Conservation (phyloP, 768 basidiomycete species). For the Chiua virens region DNA sequence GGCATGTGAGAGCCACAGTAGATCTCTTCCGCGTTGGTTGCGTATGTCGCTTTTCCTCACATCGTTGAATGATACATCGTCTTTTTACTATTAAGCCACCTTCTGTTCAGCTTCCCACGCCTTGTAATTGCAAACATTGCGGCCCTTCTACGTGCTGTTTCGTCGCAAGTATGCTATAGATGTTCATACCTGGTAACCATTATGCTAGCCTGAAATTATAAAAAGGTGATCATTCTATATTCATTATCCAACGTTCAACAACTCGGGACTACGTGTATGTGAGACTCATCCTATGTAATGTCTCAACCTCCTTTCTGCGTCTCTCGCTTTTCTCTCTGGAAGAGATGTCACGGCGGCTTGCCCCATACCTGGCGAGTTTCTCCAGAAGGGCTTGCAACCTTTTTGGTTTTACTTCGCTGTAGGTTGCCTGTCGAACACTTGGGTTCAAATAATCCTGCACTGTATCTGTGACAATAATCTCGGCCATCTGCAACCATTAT, state of each 20-base stretch:
- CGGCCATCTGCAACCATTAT: constrained; percentile 51
- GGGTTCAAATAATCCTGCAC: constrained; percentile 82
- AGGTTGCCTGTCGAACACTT: constrained; percentile 64
- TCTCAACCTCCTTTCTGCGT: constrained; percentile 75
- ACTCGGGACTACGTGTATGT: constrained; percentile 13
- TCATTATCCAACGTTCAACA: no score
- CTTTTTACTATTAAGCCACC: constrained; percentile 39
- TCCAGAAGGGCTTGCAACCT: constrained; percentile 73
- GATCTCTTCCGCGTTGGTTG: constrained; percentile 37
- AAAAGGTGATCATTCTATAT: constrained; percentile 4
- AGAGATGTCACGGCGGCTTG: constrained; percentile 55
- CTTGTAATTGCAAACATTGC: constrained; percentile 7
- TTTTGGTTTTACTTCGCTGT: constrained; percentile 65
- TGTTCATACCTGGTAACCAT: constrained; percentile 8
- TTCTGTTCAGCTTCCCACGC: constrained; percentile 27
- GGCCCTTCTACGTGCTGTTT: constrained; percentile 6
- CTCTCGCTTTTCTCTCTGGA: constrained; percentile 69
- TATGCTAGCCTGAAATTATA: constrained; percentile 4
- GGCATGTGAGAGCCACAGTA: constrained; percentile 50
- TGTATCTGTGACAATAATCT: constrained; percentile 69
- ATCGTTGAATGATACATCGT: constrained; percentile 53
- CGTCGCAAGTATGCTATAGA: constrained; percentile 21
- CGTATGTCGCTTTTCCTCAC: constrained; percentile 56
- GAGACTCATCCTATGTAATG: constrained; percentile 57
- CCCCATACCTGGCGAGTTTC: constrained; percentile 71